A percentile compares a stretch with the other conserved stretches of the same genome.
Conservation (phyloP, 2,329 filamentous ascomycete genomes). For the Claviceps capensis region DNA sequence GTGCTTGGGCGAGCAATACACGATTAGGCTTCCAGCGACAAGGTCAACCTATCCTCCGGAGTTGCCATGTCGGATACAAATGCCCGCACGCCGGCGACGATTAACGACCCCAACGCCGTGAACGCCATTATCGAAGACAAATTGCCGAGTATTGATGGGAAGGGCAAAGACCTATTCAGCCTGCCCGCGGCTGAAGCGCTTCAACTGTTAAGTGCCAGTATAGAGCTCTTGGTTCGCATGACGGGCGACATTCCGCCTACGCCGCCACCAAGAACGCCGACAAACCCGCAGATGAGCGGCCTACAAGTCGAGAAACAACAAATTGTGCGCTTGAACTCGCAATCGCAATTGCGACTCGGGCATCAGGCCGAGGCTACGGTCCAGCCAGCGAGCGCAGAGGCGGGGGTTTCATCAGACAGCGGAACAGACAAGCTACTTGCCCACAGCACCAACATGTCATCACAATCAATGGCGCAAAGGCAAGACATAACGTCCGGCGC, state of each 20-base stretch:
- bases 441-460: conserved; percentile 15
- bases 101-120: background rate
- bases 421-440: conserved; percentile 12
- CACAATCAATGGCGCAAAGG: conserved; percentile 11
- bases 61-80: conserved; percentile 2
- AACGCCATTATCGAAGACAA: conserved; percentile 12
- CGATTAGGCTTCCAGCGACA: background rate
- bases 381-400: background rate
- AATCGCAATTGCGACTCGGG: conserved; percentile 35
- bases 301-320: conserved; percentile 50
- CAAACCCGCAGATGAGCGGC: conserved; percentile 51
- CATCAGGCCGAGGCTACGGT: conserved; percentile 24
- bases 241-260: conserved; percentile 72
- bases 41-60: background rate
- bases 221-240: conserved; percentile 57
- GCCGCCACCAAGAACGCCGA: conserved; percentile 51
- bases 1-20: background rate
- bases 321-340: conserved; percentile 44
- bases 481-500: conserved; percentile 1
- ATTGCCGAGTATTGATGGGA: conserved; percentile 10
- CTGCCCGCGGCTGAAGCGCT: conserved; percentile 63
- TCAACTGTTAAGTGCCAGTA: conserved; percentile 58
- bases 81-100: background rate
- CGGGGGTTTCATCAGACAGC: background rate
- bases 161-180: conserved; percentile 54